Conservation (phyloP, 1,284 basidiomycete species). For the Irpex sp. region DNA sequence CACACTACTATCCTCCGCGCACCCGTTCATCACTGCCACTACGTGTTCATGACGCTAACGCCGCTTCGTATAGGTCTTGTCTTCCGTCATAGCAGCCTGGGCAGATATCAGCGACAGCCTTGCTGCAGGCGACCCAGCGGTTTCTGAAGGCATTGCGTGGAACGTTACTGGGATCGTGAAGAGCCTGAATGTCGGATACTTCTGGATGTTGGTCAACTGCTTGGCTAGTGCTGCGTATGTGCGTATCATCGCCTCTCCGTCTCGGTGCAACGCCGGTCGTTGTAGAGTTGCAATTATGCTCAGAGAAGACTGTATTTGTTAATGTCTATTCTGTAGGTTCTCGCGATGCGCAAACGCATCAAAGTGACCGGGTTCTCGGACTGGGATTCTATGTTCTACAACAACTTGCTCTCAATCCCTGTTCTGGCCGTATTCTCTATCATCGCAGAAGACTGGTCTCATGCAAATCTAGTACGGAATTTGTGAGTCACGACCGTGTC, state of each 20-base stretch:
- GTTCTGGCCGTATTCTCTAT: constrained; percentile 84
- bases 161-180: constrained; percentile 48
- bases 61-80: constrained; percentile 63
- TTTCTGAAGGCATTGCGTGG: constrained; percentile 33
- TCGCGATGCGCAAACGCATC: constrained; percentile 97
- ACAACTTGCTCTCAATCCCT: constrained; percentile 95
- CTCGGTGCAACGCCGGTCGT: not conserved
- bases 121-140: constrained; percentile 39
- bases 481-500: constrained; percentile 61
- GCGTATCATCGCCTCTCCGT: constrained; percentile 28
- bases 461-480: constrained; percentile 75
- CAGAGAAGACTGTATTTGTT: not conserved
- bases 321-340: constrained; percentile 48
- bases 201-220: constrained; percentile 98
- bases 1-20: not conserved
- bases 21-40: not conserved
- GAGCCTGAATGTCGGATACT: constrained; percentile 80
- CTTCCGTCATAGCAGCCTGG: constrained; percentile 96
- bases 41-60: no score
- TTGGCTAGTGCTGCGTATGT: constrained; percentile 90
- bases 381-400: constrained; percentile 99
- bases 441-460: constrained; percentile 88
- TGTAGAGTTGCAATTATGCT: not conserved
- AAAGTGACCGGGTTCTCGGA: constrained; percentile 98
- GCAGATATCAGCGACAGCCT: constrained; percentile 71